These are phyloP conservation scores for Closterium sp. DNA, from an alignment of 139 green algal genomes.

Conservation along the genomic window DNA sequence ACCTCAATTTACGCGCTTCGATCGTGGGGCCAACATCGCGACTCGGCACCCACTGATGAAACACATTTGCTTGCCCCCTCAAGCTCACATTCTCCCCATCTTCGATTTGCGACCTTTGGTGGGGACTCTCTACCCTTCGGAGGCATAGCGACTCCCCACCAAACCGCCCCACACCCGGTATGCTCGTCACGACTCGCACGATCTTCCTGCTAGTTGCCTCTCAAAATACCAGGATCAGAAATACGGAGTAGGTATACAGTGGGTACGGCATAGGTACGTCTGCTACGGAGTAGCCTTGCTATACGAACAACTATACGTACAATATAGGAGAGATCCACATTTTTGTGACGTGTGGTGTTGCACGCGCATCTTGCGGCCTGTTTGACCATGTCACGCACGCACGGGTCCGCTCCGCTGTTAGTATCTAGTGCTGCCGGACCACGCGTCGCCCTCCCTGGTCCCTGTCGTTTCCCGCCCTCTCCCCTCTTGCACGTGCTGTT, in stretches of 20 bases:
- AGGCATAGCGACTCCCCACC: neutral
- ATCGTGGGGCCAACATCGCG: neutral
- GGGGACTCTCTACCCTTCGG: no score
- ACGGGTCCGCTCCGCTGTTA: neutral
- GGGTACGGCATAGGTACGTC: no score
- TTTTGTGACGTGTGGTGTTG: no score
- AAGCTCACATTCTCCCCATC: neutral
- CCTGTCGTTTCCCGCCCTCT: neutral
- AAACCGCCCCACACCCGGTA: no score
- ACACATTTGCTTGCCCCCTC: neutral
- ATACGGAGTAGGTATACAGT: no score
- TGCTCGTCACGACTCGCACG: no score
- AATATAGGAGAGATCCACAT: no score
- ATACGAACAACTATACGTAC: neutral
- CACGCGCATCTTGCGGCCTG: neutral
- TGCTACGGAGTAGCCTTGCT: neutral
- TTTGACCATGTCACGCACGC: neutral
- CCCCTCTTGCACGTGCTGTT: neutral
- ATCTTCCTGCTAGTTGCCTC: no score
- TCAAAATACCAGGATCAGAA: no score
- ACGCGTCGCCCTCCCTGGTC: no score
- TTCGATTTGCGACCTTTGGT: neutral
- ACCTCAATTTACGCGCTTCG: neutral
- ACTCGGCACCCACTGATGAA: neutral
- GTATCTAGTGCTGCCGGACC: neutral